These are phyloP conservation scores for Candolleomyces efflorescens DNA, from an alignment of 768 basidiomycete genomes.

Conservation along the genomic window DNA sequence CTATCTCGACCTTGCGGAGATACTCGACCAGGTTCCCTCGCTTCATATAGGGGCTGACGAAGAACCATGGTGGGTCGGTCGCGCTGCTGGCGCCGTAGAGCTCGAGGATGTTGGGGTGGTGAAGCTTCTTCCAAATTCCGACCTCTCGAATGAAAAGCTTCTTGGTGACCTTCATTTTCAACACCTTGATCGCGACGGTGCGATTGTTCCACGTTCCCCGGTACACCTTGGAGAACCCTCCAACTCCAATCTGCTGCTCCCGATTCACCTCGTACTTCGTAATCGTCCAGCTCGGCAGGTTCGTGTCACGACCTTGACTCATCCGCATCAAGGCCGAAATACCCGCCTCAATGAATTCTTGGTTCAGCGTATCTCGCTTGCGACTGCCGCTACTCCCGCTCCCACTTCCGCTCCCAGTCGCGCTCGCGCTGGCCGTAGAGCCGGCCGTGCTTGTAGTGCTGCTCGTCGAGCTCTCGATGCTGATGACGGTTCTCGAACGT, in stretches of 20 bases:
- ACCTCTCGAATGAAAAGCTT: slow-evolving; percentile 68
- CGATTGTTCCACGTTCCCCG: slow-evolving; percentile 67
- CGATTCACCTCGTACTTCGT: slow-evolving; percentile 65
- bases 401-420: not conserved
- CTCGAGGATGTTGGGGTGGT: slow-evolving; percentile 66
- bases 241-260: slow-evolving; percentile 63
- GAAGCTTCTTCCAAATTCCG: slow-evolving; percentile 65
- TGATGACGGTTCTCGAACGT: slow-evolving; percentile 20
- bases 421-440: not conserved
- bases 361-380: slow-evolving; percentile 43
- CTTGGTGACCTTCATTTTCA: slow-evolving; percentile 56
- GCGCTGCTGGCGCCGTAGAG: slow-evolving; percentile 78
- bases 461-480: slow-evolving; percentile 18
- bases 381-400: slow-evolving; percentile 10
- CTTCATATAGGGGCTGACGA: slow-evolving; percentile 70
- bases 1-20: slow-evolving; percentile 38
- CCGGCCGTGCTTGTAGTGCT: not conserved
- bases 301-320: slow-evolving; percentile 37
- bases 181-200: slow-evolving; percentile 69
- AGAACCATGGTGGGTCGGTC: slow-evolving; percentile 69
- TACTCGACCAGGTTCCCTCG: slow-evolving; percentile 62
- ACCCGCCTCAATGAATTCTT: slow-evolving; percentile 67
- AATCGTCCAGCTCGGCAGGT: slow-evolving; percentile 72
- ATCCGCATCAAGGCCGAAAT: slow-evolving; percentile 68
- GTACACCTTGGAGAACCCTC: slow-evolving; percentile 77